Base-by-base conservation (phyloP, 177 flowering plant species). In the Vitis hybrid region DNA sequence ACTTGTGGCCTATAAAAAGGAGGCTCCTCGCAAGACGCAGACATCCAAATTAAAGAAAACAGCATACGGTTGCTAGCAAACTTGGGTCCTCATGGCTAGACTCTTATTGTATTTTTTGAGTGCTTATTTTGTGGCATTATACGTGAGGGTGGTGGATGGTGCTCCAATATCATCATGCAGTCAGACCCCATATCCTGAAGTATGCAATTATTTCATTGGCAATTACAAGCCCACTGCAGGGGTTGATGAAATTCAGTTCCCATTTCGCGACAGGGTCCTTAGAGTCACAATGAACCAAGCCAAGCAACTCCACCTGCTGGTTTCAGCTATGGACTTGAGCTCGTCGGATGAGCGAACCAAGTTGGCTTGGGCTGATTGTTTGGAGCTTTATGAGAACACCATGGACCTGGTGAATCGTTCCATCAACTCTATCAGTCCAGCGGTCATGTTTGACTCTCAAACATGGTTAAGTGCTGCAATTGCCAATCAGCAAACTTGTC, bases 381-480 rank as follows among this genome's bases (percentile, higher is more conserved):
- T 82, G 63, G 85, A 84, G 76, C 86, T 89, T 5, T 83, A 79
- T 15, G 87, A 81, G 28, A 83, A 87, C 67, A 73, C 86, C 0
- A 60, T 87, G 2, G 15, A 58, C 17, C 78, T 71, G 11, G 76
- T 89, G 14, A 86, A 80, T 63, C 84, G 78, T 0, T 78, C 85
- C 0, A 17, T 77, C 17, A 59, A 57, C 66, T 77, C 81, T 11
- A 58, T 1, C 9, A 62, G 62, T 69, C 58, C 72, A 0, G 9
- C 28, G 28, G 28, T 2, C 28, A 24, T 24, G 28, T 24, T 10
- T 1, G 85, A 84, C 52, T 24, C 80, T 1, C 81, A 79, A 59
- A 86, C 89, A 17, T 82, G 84, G 88, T 59, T 86, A n/a, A 88
- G 91, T 71, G 89, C 85, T 4, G 83, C 88, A 0, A 66, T 86